phyloP scores from a whole-genome alignment of 2,329 filamentous ascomycete species.

The Ceratocystis destructans region DNA sequence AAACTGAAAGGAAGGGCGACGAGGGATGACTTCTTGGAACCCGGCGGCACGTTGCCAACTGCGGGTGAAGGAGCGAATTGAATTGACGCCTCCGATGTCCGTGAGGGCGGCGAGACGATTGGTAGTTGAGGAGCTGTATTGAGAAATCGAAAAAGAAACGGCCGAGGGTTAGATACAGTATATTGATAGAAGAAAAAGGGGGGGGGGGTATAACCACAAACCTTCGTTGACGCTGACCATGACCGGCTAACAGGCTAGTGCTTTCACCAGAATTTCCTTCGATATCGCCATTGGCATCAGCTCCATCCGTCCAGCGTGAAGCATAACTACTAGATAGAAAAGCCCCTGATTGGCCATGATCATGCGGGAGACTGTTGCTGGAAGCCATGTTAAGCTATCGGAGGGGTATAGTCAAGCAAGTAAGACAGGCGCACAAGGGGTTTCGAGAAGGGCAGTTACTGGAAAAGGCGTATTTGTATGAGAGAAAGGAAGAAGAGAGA shows the following conservation, averaged over 20 bases:
- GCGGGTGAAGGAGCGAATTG: slow-evolving; percentile 80
- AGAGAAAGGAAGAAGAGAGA: not conserved
- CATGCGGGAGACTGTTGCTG: slow-evolving; percentile 13
- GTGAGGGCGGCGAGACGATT: slow-evolving; percentile 43
- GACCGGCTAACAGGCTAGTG: slow-evolving; percentile 5
- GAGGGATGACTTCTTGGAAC: slow-evolving; percentile 77
- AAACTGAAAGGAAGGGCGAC: slow-evolving; percentile 59
- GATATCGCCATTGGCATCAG: slow-evolving; percentile 2
- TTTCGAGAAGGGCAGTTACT: not conserved
- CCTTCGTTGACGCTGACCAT: slow-evolving; percentile 14
- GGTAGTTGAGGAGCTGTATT: slow-evolving; percentile 42
- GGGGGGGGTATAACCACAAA: not conserved
- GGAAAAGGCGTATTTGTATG: not conserved
- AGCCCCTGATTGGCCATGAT: slow-evolving; percentile 11
- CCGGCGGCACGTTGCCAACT: slow-evolving; percentile 84
- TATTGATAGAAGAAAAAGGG: not conserved
- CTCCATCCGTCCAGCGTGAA: slow-evolving; percentile 14
- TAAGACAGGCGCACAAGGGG: not conserved
- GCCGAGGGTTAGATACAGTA: not conserved
- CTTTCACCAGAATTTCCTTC: slow-evolving; percentile 12
- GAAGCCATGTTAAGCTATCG: slow-evolving; percentile 9
- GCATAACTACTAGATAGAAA: slow-evolving; percentile 18
- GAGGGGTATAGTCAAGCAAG: not conserved
- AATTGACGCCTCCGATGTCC: slow-evolving; percentile 81
- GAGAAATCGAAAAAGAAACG: not conserved